These are phyloP conservation scores for Suillus variegatus DNA, from an alignment of 768 basidiomycete genomes.

Conservation along the genomic window DNA sequence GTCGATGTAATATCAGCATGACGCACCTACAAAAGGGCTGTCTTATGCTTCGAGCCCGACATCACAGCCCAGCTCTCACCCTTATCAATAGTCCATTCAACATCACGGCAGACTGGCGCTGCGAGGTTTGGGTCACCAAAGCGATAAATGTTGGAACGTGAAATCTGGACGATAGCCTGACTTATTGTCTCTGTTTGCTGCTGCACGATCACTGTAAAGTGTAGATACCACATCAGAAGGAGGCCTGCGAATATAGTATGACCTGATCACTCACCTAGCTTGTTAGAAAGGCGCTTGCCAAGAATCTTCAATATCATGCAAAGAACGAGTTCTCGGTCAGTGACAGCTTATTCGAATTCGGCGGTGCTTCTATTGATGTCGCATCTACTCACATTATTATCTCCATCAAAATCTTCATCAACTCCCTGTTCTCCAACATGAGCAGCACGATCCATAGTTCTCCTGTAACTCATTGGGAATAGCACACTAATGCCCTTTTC, in stretches of 20 bases:
- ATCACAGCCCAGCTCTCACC: slow-evolving; percentile 78
- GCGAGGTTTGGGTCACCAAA: slow-evolving; percentile 56
- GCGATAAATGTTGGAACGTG: slow-evolving; percentile 53
- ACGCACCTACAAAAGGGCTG: slow-evolving; percentile 64
- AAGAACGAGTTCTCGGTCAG: too few species aligned
- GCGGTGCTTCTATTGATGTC: too few species aligned
- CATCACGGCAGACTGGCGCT: slow-evolving; percentile 49
- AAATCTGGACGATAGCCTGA: slow-evolving; percentile 43
- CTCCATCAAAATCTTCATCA: too few species aligned
- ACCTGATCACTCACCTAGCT: not conserved
- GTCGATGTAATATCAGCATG: not conserved
- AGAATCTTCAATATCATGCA: too few species aligned
- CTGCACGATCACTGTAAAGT: not conserved
- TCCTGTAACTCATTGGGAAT: too few species aligned
- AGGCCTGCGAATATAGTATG: not conserved
- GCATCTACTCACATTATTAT: too few species aligned
- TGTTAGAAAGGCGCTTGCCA: too few species aligned
- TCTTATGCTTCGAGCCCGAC: slow-evolving; percentile 62
- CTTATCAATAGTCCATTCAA: slow-evolving; percentile 61
- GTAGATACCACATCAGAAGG: not conserved
- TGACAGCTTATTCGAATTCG: too few species aligned
- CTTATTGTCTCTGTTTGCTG: not conserved
- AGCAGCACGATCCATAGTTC: too few species aligned
- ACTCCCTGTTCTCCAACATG: too few species aligned
- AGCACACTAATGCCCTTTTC: too few species aligned